A percentile compares a stretch with the other conserved stretches of the same genome.
phyloP scores from a whole-genome alignment of 2,329 filamentous ascomycete species.

The Gaeumannomyces tritici region DNA sequence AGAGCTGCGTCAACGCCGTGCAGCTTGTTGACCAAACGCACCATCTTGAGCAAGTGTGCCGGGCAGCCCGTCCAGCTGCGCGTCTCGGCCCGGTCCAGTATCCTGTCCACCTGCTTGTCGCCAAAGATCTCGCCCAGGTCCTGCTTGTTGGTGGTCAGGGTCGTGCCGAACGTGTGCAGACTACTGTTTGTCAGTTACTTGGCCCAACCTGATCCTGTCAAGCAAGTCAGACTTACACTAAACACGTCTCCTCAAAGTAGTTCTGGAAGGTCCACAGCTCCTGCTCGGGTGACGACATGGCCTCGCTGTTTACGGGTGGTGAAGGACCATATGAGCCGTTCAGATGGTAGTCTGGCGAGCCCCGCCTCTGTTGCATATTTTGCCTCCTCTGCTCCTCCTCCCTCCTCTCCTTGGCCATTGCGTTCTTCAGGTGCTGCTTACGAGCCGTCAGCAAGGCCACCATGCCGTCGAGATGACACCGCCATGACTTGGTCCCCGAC shows the following conservation, averaged over 20 bases:
- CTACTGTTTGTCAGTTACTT: not conserved
- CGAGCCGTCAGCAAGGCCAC: not conserved
- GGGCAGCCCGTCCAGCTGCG: conserved; percentile 7
- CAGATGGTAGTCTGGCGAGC: not conserved
- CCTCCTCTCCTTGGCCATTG: not conserved
- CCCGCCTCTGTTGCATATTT: not conserved
- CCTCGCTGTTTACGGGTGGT: not conserved
- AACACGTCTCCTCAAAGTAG: not conserved
- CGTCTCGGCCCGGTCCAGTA: conserved; percentile 4
- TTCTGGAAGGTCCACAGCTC: not conserved
- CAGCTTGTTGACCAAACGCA: not conserved
- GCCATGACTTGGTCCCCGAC: conserved; percentile 4
- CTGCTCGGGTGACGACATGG: not conserved
- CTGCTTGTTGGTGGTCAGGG: conserved; percentile 1
- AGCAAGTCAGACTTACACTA: not conserved
- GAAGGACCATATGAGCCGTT: not conserved
- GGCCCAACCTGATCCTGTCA: no score
- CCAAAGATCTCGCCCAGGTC: conserved; percentile 1
- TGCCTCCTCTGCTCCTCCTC: not conserved
- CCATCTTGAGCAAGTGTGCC: not conserved
- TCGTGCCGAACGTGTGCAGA: not conserved
- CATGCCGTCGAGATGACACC: conserved; percentile 6
- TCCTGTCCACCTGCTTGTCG: not conserved
- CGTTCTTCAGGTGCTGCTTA: not conserved
- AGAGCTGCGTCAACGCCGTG: not conserved